Evolutionary conservation across 805 yeast genomes (phyloP).

Genomic region (Saccharomycopsis sp.): DNA sequence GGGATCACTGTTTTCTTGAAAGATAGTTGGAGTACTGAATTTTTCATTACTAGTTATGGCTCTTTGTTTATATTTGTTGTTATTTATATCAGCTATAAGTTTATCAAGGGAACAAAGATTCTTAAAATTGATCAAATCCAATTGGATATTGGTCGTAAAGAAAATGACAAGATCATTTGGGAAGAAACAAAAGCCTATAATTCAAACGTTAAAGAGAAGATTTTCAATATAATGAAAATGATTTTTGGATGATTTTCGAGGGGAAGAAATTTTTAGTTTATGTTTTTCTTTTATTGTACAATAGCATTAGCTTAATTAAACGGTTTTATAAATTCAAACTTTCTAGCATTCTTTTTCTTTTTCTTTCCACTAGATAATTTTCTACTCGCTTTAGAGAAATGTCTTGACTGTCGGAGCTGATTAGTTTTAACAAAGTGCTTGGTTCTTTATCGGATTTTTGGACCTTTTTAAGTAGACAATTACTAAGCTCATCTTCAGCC

Average conservation of each 20-base stretch:
- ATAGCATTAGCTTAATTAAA: too few relatives aligned
- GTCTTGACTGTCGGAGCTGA: not conserved
- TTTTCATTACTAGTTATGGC: slow-evolving; percentile 61
- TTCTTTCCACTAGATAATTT: slow-evolving; percentile 15
- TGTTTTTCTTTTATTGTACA: not conserved
- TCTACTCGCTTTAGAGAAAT: slow-evolving; percentile 5
- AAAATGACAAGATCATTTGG: slow-evolving; percentile 76
- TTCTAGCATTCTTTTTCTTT: slow-evolving; percentile 12
- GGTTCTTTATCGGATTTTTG: not conserved
- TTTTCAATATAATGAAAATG: slow-evolving; percentile 4
- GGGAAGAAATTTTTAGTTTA: not conserved
- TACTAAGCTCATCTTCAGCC: slow-evolving; percentile 1
- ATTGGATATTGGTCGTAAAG: slow-evolving; percentile 78
- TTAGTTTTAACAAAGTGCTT: not conserved
- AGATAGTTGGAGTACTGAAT: slow-evolving; percentile 52
- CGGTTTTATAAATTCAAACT: slow-evolving; percentile 5
- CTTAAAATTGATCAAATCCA: slow-evolving; percentile 70
- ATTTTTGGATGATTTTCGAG: slow-evolving; percentile 5
- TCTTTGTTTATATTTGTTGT: slow-evolving; percentile 46
- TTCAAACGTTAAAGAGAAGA: slow-evolving; percentile 28
- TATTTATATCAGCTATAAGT: slow-evolving; percentile 48
- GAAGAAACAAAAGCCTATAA: slow-evolving; percentile 52
- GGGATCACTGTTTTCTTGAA: slow-evolving; percentile 57
- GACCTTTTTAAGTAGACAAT: not conserved
- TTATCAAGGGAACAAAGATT: slow-evolving; percentile 54